Percentiles rank a stretch among this genome's conserved stretches.
Evolutionary conservation across 1,284 basidiomycete genomes (phyloP).

Genomic region (Sphagnurus paluster): DNA sequence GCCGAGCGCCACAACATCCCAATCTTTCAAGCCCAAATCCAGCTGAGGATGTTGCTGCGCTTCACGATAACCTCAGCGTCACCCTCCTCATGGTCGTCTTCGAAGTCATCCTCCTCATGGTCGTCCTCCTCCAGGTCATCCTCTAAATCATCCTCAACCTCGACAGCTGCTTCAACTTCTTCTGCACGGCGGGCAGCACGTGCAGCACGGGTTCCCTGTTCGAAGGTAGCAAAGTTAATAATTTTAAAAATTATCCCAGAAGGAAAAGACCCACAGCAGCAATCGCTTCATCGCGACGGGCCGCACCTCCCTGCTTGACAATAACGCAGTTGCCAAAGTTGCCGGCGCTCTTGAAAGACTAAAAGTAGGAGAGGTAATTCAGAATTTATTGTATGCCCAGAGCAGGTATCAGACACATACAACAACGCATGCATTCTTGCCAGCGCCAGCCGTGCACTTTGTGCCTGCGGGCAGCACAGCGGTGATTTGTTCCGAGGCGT

Average conservation of each 20-base stretch:
- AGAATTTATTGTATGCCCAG: background rate
- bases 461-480: slow-evolving; percentile 47
- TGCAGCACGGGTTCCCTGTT: slow-evolving; percentile 34
- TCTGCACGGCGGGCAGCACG: slow-evolving; percentile 31
- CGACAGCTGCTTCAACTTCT: too few relatives aligned
- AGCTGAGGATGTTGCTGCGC: slow-evolving; percentile 25
- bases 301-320: slow-evolving; percentile 28
- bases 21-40: slow-evolving; percentile 29
- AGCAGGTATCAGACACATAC: slow-evolving; percentile 25
- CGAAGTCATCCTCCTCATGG: background rate
- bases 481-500: slow-evolving; percentile 39
- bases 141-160: too few relatives aligned
- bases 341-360: slow-evolving; percentile 42
- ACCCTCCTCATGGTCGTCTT: slow-evolving; percentile 21
- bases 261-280: slow-evolving; percentile 1
- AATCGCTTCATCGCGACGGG: slow-evolving; percentile 14
- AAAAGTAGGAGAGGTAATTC: background rate
- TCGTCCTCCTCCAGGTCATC: too few relatives aligned
- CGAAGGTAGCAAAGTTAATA: too few relatives aligned
- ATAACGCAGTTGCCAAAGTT: slow-evolving; percentile 57
- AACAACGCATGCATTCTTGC: slow-evolving; percentile 45
- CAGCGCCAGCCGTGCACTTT: slow-evolving; percentile 46
- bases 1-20: background rate
- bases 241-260: too few relatives aligned
- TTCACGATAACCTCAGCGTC: slow-evolving; percentile 21